Evolutionary conservation across 768 basidiomycete species (phyloP).

Genomic region (Agaricus bisporus): DNA sequence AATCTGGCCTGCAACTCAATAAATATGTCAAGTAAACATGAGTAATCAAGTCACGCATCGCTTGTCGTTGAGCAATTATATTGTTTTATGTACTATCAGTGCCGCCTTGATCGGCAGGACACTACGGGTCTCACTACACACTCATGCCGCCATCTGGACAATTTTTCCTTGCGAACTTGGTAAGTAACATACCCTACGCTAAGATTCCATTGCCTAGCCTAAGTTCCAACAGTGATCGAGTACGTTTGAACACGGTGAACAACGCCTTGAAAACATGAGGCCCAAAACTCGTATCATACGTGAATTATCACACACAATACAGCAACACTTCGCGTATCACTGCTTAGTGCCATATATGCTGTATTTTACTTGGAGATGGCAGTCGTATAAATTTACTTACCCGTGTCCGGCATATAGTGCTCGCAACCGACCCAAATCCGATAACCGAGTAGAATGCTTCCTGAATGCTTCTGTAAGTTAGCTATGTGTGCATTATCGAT

Average conservation of each 20-base stretch:
- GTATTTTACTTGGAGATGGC: neutral
- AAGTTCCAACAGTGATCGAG: too few species aligned
- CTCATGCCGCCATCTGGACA: too few species aligned
- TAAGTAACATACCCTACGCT: neutral
- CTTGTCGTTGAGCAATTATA: neutral
- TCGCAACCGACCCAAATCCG: neutral
- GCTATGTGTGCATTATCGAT: too few species aligned
- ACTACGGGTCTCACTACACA: neutral
- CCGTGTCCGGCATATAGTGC: neutral
- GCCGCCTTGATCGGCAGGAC: conserved; percentile 4
- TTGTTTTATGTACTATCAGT: neutral
- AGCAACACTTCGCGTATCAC: conserved; percentile 4
- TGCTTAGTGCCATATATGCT: neutral
- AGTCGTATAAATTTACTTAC: neutral
- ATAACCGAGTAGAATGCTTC: neutral
- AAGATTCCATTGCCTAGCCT: too few species aligned
- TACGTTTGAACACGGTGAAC: too few species aligned
- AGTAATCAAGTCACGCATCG: neutral
- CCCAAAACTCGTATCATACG: neutral
- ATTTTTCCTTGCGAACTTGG: neutral
- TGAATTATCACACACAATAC: neutral
- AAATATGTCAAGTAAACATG: neutral
- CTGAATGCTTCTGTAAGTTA: neutral
- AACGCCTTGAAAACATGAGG: too few species aligned
- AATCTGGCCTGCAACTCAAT: neutral